Percentiles rank a stretch among this genome's conserved stretches.
Evolutionary conservation across 306 rosid genomes (phyloP).

Genomic region (Trichosanthes truncata): DNA sequence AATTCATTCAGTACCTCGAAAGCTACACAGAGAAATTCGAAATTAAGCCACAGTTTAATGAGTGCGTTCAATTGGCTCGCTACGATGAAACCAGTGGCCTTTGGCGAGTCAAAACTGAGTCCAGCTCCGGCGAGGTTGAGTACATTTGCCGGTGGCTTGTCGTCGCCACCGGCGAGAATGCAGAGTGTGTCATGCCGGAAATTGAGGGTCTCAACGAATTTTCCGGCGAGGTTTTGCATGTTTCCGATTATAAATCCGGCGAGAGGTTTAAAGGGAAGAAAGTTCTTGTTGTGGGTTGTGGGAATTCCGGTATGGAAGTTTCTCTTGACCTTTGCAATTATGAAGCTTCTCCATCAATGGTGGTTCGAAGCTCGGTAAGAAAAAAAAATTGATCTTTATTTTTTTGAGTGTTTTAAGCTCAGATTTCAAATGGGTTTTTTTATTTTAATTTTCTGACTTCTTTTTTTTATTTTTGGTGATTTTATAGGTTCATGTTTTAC

Average conservation of each 20-base stretch:
- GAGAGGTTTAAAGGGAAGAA: constrained; percentile 63
- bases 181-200: constrained; percentile 67
- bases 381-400: neutral
- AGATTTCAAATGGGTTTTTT: constrained; percentile 15
- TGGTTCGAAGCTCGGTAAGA: constrained; percentile 79
- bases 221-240: constrained; percentile 61
- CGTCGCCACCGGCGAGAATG: constrained; percentile 95
- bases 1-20: constrained; percentile 72
- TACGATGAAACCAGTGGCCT: constrained; percentile 58
- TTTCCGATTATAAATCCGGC: constrained; percentile 72
- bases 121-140: constrained; percentile 35
- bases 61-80: constrained; percentile 52
- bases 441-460: neutral
- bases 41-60: constrained; percentile 68
- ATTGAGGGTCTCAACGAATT: constrained; percentile 58
- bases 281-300: constrained; percentile 84
- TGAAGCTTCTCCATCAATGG: constrained; percentile 70
- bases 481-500: constrained; percentile 71
- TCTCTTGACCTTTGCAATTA: constrained; percentile 83
- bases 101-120: constrained; percentile 60
- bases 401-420: no score
- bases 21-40: constrained; percentile 45
- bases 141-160: constrained; percentile 76
- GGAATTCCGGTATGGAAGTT: constrained; percentile 94
- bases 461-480: constrained; percentile 16